Base-by-base conservation (phyloP, 345 rosid genomes). In the Balakata baccata region DNA sequence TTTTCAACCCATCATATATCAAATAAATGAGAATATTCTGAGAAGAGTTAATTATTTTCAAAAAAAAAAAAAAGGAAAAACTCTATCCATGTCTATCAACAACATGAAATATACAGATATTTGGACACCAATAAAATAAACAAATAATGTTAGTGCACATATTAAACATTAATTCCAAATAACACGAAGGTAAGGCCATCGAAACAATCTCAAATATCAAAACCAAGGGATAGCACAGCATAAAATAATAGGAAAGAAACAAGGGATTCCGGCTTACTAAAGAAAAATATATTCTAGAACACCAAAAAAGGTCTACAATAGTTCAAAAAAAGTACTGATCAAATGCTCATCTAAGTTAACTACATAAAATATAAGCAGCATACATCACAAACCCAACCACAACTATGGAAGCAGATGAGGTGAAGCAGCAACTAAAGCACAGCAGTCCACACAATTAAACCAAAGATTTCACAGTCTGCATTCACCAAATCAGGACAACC, bases 391-490 rank as follows among this genome's bases (percentile, higher is more conserved):
- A 77, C 64, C 72, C 67, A 77, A 47, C 80, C 76, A 72, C 68
- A 66, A 57, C 37, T 62, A 73, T 5, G 71, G 81, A 69, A 74
- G 77, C 46, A 69, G 78, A 79, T 65, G 78, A 74, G 74, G 69
- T 52, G 82, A 71, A 80, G 79, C 82, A 80, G 82, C 79, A 80
- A 80, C 82, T 47, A 79, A 75, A 80, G 77, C 79, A 80, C 77
- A 80, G 79, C 79, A 80, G 82, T 75, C 82, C 79, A 79, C 73
- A 79, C 57, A 74, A 75, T 57, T 60, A 80, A 80, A 71, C 60
- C 76, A 75, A 75, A 75, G 79, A 80, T 75, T 69, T 80, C 79
- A 79, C 54, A 71, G 79, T 72, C 72, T 72, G 79, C 79, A 79
- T 64, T 74, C 78, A 79, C 69, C 75, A 69, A 75, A 79, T 72